Percentiles rank a stretch among this genome's conserved stretches.
These are phyloP conservation scores for Cystobasidium pallidum DNA, from an alignment of 1,284 basidiomycete species.

Conservation along the genomic window DNA sequence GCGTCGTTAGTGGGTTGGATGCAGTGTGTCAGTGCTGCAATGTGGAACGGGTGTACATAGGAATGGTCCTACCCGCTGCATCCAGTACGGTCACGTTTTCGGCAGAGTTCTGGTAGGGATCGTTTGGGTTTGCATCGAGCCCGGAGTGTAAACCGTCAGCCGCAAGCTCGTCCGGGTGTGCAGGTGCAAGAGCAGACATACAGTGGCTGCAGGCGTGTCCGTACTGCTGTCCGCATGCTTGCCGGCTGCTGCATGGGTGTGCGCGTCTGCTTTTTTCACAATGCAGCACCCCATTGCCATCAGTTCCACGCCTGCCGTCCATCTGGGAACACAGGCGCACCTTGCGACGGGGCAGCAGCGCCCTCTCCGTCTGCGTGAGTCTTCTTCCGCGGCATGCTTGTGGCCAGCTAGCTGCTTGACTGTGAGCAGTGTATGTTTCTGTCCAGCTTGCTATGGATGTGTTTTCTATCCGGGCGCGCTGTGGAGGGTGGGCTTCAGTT, in stretches of 20 bases:
- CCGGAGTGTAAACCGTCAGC: no score
- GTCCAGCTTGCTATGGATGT: neutral
- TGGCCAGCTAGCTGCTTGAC: no score
- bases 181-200: neutral
- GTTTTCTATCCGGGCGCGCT: neutral
- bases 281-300: no score
- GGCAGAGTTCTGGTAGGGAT: neutral
- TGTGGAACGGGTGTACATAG: neutral
- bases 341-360: neutral
- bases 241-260: neutral
- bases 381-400: neutral
- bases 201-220: neutral
- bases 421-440: neutral
- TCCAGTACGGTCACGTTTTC: neutral
- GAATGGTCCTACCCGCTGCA: no score
- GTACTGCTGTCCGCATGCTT: neutral
- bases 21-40: no score
- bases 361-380: neutral
- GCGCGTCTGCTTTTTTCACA: neutral
- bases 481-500: neutral
- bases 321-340: neutral
- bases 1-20: no score
- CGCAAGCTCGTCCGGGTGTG: neutral
- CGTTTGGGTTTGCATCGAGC: neutral
- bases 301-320: neutral